These are phyloP conservation scores for Pichia membranifaciens DNA, from an alignment of 805 yeast genomes.

Conservation along the genomic window DNA sequence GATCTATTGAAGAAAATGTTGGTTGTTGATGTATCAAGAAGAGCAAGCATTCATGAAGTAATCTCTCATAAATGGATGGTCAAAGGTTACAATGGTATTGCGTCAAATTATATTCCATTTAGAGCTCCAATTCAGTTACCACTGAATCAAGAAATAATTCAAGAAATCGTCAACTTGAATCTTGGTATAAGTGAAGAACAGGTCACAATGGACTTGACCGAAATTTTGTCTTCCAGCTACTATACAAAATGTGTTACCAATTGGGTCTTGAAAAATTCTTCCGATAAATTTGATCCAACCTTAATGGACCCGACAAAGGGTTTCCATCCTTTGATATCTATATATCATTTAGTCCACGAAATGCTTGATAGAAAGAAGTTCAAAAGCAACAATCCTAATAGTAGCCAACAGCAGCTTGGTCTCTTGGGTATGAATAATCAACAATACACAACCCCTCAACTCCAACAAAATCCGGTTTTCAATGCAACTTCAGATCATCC, in stretches of 20 bases:
- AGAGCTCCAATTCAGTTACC: constrained; percentile 72
- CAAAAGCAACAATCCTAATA: constrained; percentile 38
- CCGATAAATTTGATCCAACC: constrained; percentile 20
- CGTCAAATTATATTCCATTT: constrained; percentile 66
- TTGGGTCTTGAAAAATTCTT: constrained; percentile 47
- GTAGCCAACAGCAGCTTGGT: constrained; percentile 8
- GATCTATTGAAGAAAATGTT: constrained; percentile 81
- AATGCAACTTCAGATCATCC: constrained; percentile 14
- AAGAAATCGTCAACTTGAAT: constrained; percentile 72
- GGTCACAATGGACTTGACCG: constrained; percentile 49
- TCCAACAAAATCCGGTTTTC: constrained; percentile 13
- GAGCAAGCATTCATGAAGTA: constrained; percentile 77
- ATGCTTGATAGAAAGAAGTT: constrained; percentile 66
- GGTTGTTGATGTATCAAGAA: constrained; percentile 77
- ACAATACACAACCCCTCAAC: constrained; percentile 10
- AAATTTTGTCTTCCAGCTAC: constrained; percentile 54
- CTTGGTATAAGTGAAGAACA: constrained; percentile 59
- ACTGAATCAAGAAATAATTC: constrained; percentile 58
- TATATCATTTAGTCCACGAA: constrained; percentile 82
- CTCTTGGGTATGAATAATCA: neutral
- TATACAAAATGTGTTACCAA: constrained; percentile 57
- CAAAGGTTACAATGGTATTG: constrained; percentile 73
- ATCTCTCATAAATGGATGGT: constrained; percentile 92
- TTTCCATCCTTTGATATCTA: constrained; percentile 82
- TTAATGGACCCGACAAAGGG: constrained; percentile 77